Percentiles rank a stretch among this genome's conserved stretches.
Evolutionary conservation across 75 land plant genomes (phyloP).

Genomic region (Gnetum montanum): DNA sequence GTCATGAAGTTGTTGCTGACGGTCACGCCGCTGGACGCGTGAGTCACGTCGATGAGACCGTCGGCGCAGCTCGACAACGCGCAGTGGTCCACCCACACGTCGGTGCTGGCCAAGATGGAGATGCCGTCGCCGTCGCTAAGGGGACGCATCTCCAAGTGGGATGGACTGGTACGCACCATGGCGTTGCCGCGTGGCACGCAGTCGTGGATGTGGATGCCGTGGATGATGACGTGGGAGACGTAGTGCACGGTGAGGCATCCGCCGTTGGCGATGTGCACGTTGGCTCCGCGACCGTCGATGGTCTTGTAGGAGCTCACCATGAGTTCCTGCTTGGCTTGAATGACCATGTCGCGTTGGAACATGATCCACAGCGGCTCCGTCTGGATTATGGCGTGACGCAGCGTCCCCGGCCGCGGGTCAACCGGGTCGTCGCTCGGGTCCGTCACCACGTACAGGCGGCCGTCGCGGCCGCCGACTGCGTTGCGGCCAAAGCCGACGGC

Average conservation of each 20-base stretch:
- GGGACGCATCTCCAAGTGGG: constrained; percentile 10
- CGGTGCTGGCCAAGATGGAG: constrained; percentile 3
- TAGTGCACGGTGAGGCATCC: constrained; percentile 15
- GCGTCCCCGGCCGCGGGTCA: constrained; percentile 18
- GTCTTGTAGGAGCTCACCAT: constrained; percentile 28
- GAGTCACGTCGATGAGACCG: constrained; percentile 17
- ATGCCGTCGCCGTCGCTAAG: constrained; percentile 14
- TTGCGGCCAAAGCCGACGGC: constrained; percentile 24
- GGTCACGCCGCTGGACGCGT: constrained; percentile 13
- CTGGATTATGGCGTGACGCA: constrained; percentile 21
- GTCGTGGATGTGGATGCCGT: constrained; percentile 23
- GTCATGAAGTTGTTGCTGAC: constrained; percentile 17
- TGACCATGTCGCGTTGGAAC: constrained; percentile 18
- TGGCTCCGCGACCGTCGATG: constrained; percentile 21
- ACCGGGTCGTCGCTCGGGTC: constrained; percentile 17
- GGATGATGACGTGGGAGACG: constrained; percentile 18
- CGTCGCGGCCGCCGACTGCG: constrained; percentile 18
- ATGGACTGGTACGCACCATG: constrained; percentile 11
- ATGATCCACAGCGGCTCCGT: constrained; percentile 23
- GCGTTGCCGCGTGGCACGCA: constrained; percentile 11
- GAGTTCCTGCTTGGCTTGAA: constrained; percentile 19
- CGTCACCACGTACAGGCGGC: constrained; percentile 14
- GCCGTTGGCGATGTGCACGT: constrained; percentile 24
- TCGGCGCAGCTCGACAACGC: constrained; percentile 9
- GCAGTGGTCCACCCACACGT: constrained; percentile 21